Base-by-base conservation (phyloP, 2,329 filamentous ascomycete genomes). In the Talaromyces atroroseus region DNA sequence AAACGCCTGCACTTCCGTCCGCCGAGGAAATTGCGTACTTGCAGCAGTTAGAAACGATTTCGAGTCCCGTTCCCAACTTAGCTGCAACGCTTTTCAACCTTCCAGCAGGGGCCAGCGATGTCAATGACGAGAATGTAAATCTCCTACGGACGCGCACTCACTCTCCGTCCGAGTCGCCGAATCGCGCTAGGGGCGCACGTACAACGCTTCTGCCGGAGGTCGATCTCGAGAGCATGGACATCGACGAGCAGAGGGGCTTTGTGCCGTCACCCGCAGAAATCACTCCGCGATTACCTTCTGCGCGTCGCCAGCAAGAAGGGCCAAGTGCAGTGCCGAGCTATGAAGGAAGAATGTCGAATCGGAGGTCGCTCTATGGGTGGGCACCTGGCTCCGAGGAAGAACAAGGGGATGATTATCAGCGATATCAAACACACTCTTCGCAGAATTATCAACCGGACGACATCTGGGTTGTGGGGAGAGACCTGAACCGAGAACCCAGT, bases 351-450 rank as follows among this genome's bases (percentile, higher is more conserved):
- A 73, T 79, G 8, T 79, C 82, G 18, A 77, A 76, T 62, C 69
- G 76, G 59, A 80, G 82, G 62, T 78, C 73, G 54, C 70, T 84
- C 45, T 84, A 85, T 68, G 82, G 83, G 66, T 85, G 82, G 82
- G 80, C 81, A 34, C 82, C 82, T 10, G 74, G 74, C 8, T 71
- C 73, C 34, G 71, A 73, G 51, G 66, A 71, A 16, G 69, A 73
- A 24, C 34, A 29, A 10, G 45, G 23, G 18, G 44, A 54, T 44
- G 52, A 48, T 21, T 42, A 32, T 26, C 6, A 42, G 18, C 44
- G 45, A 21, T 54, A 49, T 21, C 52, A 49, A 18, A 4, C 32
- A 36, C 44, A 40, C 23, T 23, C 44, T 18, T 29, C 44, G 34
- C 53, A 56, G 21, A 55, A 57, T 42, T 32, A 52, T 26, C 21